These are phyloP conservation scores for Isoetes taiwanensis DNA, from an alignment of 75 land plant genomes.

Conservation along the genomic window DNA sequence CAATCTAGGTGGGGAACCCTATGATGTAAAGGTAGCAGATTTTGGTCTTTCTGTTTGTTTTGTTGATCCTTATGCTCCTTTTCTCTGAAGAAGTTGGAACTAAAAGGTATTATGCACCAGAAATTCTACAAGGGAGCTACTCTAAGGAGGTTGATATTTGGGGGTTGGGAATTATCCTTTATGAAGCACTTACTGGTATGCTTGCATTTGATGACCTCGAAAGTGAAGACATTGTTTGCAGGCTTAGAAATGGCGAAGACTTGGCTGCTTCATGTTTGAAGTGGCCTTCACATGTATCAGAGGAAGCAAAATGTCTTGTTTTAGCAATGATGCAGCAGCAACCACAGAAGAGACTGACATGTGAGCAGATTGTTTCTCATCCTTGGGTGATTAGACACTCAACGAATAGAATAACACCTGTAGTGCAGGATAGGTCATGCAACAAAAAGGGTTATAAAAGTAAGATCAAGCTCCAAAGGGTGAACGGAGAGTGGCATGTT, in stretches of 20 bases:
- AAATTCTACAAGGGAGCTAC: neutral
- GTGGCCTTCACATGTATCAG: neutral
- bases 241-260: neutral
- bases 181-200: neutral
- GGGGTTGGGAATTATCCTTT: slow-evolving; percentile 2
- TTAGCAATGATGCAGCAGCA: neutral
- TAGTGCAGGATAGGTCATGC: too few relatives aligned
- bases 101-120: neutral
- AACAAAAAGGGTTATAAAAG: too few relatives aligned
- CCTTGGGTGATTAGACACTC: slow-evolving; percentile 1
- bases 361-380: neutral
- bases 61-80: neutral
- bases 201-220: neutral
- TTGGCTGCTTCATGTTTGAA: neutral
- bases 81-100: neutral
- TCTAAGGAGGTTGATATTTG: neutral
- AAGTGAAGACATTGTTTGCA: neutral
- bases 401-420: too few relatives aligned
- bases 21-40: slow-evolving; percentile 2
- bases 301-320: neutral
- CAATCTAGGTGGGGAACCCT: neutral
- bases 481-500: too few relatives aligned
- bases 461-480: too few relatives aligned
- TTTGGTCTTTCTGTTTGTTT: neutral
- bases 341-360: neutral